A percentile compares a stretch with the other conserved stretches of the same genome.
These are phyloP conservation scores for Arthrobotrys entomopaga DNA, from an alignment of 2,329 filamentous ascomycete species.

Conservation along the genomic window DNA sequence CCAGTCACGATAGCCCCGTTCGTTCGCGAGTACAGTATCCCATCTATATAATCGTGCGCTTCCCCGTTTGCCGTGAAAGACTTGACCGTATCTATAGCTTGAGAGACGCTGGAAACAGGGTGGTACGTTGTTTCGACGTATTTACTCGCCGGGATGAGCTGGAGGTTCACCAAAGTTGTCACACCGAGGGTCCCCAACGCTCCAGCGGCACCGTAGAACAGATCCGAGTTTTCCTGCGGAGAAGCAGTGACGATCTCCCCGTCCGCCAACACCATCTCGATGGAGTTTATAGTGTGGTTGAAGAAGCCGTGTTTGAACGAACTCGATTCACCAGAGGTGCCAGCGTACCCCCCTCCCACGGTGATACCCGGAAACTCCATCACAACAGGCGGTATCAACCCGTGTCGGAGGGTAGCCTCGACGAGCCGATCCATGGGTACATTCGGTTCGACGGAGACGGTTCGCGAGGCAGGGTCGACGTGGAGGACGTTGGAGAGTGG, in stretches of 20 bases:
- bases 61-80: constrained; percentile 63
- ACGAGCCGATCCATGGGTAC: constrained; percentile 75
- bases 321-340: constrained; percentile 74
- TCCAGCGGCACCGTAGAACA: constrained; percentile 71
- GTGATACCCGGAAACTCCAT: constrained; percentile 79
- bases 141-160: constrained; percentile 66
- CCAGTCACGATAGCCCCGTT: constrained; percentile 72
- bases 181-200: constrained; percentile 72
- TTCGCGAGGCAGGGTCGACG: constrained; percentile 63
- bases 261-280: constrained; percentile 72
- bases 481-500: constrained; percentile 65
- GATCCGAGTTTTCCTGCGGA: constrained; percentile 65
- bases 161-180: constrained; percentile 71
- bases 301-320: constrained; percentile 75
- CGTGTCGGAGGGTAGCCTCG: constrained; percentile 67
- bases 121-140: constrained; percentile 72
- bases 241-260: constrained; percentile 68
- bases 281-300: constrained; percentile 70
- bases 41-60: constrained; percentile 73
- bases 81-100: constrained; percentile 61
- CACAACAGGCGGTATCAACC: constrained; percentile 72
- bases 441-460: constrained; percentile 72
- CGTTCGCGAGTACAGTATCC: constrained; percentile 70
- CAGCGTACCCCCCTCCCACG: constrained; percentile 73
- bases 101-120: constrained; percentile 33